phyloP scores from a whole-genome alignment of 306 rosid species.

The Castanospermum australe region DNA sequence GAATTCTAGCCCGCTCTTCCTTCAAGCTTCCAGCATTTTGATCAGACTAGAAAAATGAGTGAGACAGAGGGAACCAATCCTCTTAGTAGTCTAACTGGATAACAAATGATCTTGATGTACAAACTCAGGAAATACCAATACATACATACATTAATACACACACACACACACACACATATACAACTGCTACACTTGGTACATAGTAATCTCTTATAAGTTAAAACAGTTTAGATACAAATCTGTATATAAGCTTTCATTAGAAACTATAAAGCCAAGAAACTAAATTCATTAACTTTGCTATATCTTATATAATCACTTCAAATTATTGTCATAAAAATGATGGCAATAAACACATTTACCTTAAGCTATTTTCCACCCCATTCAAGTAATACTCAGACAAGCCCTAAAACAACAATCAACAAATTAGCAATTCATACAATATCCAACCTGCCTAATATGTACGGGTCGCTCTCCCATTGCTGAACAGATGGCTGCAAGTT shows the following conservation, averaged over 20 bases:
- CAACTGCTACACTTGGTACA: too few species aligned
- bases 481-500: slow-evolving; percentile 90
- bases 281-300: too few species aligned
- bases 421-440: slow-evolving; percentile 9
- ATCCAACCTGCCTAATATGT: slow-evolving; percentile 83
- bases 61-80: neutral
- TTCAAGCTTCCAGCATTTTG: slow-evolving; percentile 78
- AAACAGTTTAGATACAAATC: too few species aligned
- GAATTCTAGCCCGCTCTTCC: slow-evolving; percentile 76
- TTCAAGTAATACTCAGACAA: neutral
- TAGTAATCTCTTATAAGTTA: too few species aligned
- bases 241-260: too few species aligned
- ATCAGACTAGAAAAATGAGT: slow-evolving; percentile 58
- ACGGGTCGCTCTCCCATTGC: slow-evolving; percentile 97
- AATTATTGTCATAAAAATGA: neutral
- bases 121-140: neutral
- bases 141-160: too few species aligned
- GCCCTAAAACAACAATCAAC: neutral
- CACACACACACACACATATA: too few species aligned
- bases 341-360: neutral
- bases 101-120: neutral
- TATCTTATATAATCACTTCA: too few species aligned
- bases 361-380: neutral
- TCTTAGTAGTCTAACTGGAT: neutral
- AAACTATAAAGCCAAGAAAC: too few species aligned